Base-by-base conservation (phyloP, 306 rosid species). In the Cucumis cinereus region DNA sequence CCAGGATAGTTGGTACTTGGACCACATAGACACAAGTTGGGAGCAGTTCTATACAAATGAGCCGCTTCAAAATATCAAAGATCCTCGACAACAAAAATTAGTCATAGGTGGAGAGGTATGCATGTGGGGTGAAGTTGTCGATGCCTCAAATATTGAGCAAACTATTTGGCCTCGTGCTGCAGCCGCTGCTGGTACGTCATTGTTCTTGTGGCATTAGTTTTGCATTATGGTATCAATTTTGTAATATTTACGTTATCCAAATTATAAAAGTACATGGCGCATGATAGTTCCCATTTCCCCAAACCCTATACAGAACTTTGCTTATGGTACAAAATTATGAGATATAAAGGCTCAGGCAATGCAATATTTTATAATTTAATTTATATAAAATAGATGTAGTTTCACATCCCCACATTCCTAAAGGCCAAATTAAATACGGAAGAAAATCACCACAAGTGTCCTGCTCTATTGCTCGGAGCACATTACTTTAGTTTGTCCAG, bases 101-200 rank as follows among this genome's bases (percentile, higher is more conserved):
- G 85, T 84, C 56, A 16, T 84, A 2, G 87, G 87, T 10, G 87
- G 87, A 2, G 87, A 84, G 80, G 87, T 81, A 26, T 84, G 87
- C 77, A 55, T 84, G 87, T 84, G 87, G 87, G 87, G 81, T 7
- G 87, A 84, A 77, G 63, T 22, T 22, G 47, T 84, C 15, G 87
- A 84, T 33, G 85, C 49, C 4, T 84, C 87, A 0, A 82, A 84
- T 49, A 81, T 84, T 8, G 79, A 81, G 35, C 87, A 81, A 73
- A 84, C 87, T 78, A 84, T 84, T 22, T 84, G 87, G 87, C 85
- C 87, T 15, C 81, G 87, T n/a, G 87, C 87, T 73, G 87, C 87
- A 6, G 87, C 87, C 5, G 87, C 87, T 71, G 87, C 87, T 38
- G 87, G 87, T 84, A 78, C 66, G 60, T 49, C 4, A 26, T 16